Percentiles rank a stretch among this genome's conserved stretches.
Conservation (phyloP, 2,329 filamentous ascomycete genomes). For the Penicillium rolfsii region DNA sequence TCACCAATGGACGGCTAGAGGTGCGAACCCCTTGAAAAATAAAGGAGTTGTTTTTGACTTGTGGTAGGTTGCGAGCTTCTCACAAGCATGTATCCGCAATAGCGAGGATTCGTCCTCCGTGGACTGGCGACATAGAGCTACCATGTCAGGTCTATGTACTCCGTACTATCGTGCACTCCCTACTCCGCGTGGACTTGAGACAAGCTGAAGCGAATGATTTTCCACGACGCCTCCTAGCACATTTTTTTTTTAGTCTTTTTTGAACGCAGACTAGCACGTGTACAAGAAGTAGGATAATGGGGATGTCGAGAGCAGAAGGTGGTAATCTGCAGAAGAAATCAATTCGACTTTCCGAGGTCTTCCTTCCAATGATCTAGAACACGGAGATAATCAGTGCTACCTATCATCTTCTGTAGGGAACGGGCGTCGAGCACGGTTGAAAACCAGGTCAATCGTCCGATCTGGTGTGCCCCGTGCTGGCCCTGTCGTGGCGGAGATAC, state of each 20-base stretch:
- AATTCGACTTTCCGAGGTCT: not conserved
- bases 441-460: conserved; percentile 5
- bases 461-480: conserved; percentile 5
- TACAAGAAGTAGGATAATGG: not conserved
- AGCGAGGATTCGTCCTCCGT: not conserved
- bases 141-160: not conserved
- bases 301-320: not conserved
- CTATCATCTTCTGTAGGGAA: not conserved
- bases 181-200: not conserved
- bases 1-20: not conserved
- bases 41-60: not conserved
- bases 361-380: not conserved
- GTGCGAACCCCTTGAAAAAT: not conserved
- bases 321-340: not conserved
- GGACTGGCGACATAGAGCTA: not conserved
- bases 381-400: not conserved
- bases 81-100: not conserved
- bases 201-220: not conserved
- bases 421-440: not conserved
- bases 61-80: not conserved
- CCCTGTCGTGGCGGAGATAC: conserved; percentile 11
- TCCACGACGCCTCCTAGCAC: not conserved
- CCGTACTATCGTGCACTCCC: not conserved
- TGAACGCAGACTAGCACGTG: not conserved
- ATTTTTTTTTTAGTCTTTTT: not conserved